Base-by-base conservation (phyloP, 495 filamentous ascomycete species). In the Podospora didyma region DNA sequence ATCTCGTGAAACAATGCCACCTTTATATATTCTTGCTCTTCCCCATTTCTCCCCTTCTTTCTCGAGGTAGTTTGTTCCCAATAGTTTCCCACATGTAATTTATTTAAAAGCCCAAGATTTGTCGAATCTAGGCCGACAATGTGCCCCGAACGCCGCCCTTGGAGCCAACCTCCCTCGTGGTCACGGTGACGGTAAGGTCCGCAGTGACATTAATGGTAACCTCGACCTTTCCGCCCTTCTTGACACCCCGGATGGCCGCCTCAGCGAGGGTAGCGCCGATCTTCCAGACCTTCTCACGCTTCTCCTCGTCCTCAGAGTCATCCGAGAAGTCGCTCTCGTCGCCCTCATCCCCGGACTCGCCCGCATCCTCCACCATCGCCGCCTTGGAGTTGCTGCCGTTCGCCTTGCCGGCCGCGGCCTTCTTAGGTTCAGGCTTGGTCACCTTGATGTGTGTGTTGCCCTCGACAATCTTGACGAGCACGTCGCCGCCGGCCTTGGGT, bases 201-300 rank as follows among this genome's bases (percentile, higher is more conserved):
- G 80, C 80, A 42, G 79, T 82, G 54, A 97, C 88, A 63, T 90
- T 92, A 57, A 98, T 80, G 67, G 88, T 93, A 47, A 97, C 85
- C 80, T 97, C 94, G 59, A 97, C 85, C 78, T 94, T 96, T 60
- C 82, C 80, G 37, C 89, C 89, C 78, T 92, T 92, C 83, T 89
- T 90, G 54, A 92, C 83, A 55, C 79, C 89, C 72, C 80, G 86
- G 64, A 97, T 71, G 28, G 86, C 88, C 11, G 89, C 88, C 77
- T 98, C 94, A 46, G 91, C 92, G 48, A 98, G 82, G 49, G 89
- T 79, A 56, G 78, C 85, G 55, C 88, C 88, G 28, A 91, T 83
- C 77, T 93, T 95, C 89, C 91, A 96, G n/a, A 93, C 81, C 77
- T 92, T 89, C 73, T 94, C 89, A 57, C 90, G 80, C 62, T 83